Conservation (phyloP, 2,329 filamentous ascomycete genomes). For the Diaporthe capsici region DNA sequence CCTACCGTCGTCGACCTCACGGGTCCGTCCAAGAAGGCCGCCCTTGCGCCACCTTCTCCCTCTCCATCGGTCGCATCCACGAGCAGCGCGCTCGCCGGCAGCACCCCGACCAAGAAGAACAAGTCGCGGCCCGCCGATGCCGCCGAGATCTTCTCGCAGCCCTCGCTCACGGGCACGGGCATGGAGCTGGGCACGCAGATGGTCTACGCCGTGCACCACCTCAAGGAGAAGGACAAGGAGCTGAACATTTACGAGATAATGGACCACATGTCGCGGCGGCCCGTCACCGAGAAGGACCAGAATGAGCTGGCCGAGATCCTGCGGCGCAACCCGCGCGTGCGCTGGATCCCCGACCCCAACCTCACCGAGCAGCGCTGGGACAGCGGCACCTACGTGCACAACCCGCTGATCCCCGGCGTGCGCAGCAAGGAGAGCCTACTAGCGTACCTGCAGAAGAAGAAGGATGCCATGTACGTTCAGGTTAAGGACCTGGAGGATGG, state of each 20-base stretch:
- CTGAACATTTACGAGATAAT: slow-evolving; percentile 83
- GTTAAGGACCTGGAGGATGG: slow-evolving; percentile 97
- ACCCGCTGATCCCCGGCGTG: slow-evolving; percentile 85
- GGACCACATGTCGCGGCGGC: slow-evolving; percentile 81
- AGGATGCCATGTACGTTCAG: slow-evolving; percentile 82
- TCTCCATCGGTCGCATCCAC: slow-evolving; percentile 70
- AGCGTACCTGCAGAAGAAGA: slow-evolving; percentile 83
- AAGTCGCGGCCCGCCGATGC: slow-evolving; percentile 67
- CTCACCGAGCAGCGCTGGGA: slow-evolving; percentile 77
- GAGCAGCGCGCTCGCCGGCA: slow-evolving; percentile 60
- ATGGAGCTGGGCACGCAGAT: slow-evolving; percentile 89
- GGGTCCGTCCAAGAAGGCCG: slow-evolving; percentile 58
- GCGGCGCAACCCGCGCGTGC: slow-evolving; percentile 72
- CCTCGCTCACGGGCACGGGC: slow-evolving; percentile 81
- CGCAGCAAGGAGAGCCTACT: slow-evolving; percentile 83
- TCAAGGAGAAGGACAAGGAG: slow-evolving; percentile 79
- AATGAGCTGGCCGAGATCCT: slow-evolving; percentile 77
- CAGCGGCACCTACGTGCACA: slow-evolving; percentile 83
- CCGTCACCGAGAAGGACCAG: slow-evolving; percentile 72
- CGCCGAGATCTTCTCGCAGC: slow-evolving; percentile 80
- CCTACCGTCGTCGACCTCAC: slow-evolving; percentile 64
- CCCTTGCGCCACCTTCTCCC: slow-evolving; percentile 72
- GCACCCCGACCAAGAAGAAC: slow-evolving; percentile 73
- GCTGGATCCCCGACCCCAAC: slow-evolving; percentile 68
- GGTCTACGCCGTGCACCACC: slow-evolving; percentile 86